Evolutionary conservation across 768 basidiomycete species (phyloP), one percentile per base, ranked within the genome.

Genomic region (Krasilnikovozyma curviuscula): DNA sequence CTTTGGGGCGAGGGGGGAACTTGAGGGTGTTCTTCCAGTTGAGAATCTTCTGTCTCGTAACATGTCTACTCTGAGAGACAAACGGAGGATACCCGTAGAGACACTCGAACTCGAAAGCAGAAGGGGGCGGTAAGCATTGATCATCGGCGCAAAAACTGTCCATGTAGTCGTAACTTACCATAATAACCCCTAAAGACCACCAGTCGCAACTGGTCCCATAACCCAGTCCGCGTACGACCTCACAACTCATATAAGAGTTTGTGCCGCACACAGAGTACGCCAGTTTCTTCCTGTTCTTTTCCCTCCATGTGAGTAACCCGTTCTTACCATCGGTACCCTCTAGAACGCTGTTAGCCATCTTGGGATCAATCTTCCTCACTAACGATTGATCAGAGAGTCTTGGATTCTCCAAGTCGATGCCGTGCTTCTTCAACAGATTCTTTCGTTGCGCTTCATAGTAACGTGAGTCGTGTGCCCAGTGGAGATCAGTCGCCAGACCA

Each of bases 181-280:
- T 83, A 63, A 98, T 95, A 46, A 93, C 81, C 12, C 88, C 89
- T 39, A 95, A 73, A 66, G 82, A 85, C 91, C 91, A 98, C 88
- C 88, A 97, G 61, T 97, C 91, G 62, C 86, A 91, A 30, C 80
- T 82, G 66, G 83, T 89, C 32, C 80, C 77, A 65, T 97, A 95
- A 23, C 88, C 89, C 60, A 59, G 54, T 0, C 67, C 66, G 5
- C 67, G 52, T 9, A 69, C 63, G 2, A 69, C 68, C 41, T 69
- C 68, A 13, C 61, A 60, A 61, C 58, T 61, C 63, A 62, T 63
- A 46, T 63, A 63, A 19, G 58, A 61, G 47, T 66, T 66, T 7
- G 65, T 66, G 12, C 63, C 62, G 50, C 62, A 59, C 55, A 60
- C 60, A 13, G 57, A 55, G 52, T 57, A 67, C n/a, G 70, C 64